Conservation (phyloP, 805 yeast species). For the Metschnikowia shivogae region DNA sequence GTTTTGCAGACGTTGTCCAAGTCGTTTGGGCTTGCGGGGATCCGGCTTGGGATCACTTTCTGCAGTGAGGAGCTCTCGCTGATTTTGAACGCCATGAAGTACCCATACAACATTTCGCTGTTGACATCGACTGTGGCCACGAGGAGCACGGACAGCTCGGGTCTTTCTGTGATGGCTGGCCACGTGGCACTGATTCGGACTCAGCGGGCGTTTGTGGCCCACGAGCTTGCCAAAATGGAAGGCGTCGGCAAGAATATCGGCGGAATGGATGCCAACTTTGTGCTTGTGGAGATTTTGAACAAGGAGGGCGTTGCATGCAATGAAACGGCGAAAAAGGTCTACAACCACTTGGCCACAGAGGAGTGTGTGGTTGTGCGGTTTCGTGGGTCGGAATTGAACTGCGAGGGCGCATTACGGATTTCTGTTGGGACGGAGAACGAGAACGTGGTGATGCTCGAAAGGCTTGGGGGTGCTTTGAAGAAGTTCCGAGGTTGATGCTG, state of each 20-base stretch:
- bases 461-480: slow-evolving; percentile 32
- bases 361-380: slow-evolving; percentile 82
- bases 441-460: slow-evolving; percentile 53
- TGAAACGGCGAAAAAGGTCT: slow-evolving; percentile 60
- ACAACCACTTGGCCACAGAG: slow-evolving; percentile 64
- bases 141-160: slow-evolving; percentile 61
- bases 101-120: slow-evolving; percentile 90
- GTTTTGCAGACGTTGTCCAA: slow-evolving; percentile 91
- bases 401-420: slow-evolving; percentile 81
- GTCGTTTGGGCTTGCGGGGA: slow-evolving; percentile 95
- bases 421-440: slow-evolving; percentile 84
- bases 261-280: slow-evolving; percentile 80
- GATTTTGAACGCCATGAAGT: slow-evolving; percentile 84
- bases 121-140: slow-evolving; percentile 71
- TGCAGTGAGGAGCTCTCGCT: slow-evolving; percentile 56
- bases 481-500: slow-evolving; percentile 14
- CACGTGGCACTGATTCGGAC: slow-evolving; percentile 46
- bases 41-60: slow-evolving; percentile 80
- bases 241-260: slow-evolving; percentile 77
- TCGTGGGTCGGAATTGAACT: slow-evolving; percentile 87
- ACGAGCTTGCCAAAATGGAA: slow-evolving; percentile 50
- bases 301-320: slow-evolving; percentile 61
- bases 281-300: slow-evolving; percentile 68
- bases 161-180: slow-evolving; percentile 55
- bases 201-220: slow-evolving; percentile 55